Evolutionary conservation across 805 yeast species (phyloP).

Genomic region (Myxozyma melibiosi): DNA sequence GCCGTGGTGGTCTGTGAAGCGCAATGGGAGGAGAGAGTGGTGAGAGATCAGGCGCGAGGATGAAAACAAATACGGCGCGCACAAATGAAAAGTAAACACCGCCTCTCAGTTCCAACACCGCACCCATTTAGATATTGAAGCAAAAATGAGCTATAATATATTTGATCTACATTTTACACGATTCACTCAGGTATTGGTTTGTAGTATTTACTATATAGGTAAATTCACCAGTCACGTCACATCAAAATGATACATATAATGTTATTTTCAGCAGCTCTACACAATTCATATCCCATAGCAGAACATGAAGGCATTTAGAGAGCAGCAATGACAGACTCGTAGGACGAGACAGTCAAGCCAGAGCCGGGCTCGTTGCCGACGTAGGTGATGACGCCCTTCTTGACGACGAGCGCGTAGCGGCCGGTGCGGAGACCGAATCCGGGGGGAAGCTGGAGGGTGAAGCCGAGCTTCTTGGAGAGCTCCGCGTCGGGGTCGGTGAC

Average conservation of each 20-base stretch:
- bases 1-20: too few species aligned
- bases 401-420: conserved; percentile 74
- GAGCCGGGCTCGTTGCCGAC: conserved; percentile 51
- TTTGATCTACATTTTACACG: too few species aligned
- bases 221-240: background rate
- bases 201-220: background rate
- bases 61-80: too few species aligned
- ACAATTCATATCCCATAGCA: background rate
- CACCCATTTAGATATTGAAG: too few species aligned
- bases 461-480: conserved; percentile 63
- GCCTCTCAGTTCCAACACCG: too few species aligned
- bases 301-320: conserved; percentile 34
- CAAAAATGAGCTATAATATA: too few species aligned
- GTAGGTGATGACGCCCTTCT: conserved; percentile 57
- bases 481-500: conserved; percentile 67
- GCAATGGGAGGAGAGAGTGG: too few species aligned
- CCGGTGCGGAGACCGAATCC: conserved; percentile 63
- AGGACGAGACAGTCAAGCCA: conserved; percentile 50
- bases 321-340: conserved; percentile 48
- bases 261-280: background rate
- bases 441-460: conserved; percentile 55
- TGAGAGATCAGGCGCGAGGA: too few species aligned
- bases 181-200: too few species aligned
- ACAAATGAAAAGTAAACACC: too few species aligned
- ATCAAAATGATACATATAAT: background rate